Evolutionary conservation across 176 grass and related monocot species (phyloP), one percentile per base, ranked within the genome.

Genomic region (Carex scoparia): DNA sequence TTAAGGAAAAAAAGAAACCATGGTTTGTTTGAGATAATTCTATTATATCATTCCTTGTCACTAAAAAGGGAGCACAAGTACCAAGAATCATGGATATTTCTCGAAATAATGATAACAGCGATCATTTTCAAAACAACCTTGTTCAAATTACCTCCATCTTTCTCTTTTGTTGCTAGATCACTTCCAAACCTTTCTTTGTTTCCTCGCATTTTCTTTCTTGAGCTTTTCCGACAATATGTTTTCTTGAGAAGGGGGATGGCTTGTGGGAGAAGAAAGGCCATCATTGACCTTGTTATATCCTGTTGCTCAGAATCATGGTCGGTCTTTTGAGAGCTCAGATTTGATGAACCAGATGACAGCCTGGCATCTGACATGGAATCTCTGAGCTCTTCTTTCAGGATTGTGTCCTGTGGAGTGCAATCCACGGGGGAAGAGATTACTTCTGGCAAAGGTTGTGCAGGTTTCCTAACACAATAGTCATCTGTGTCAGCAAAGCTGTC

Each of bases 221-320:
- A 57, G 37, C 88, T 97, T 69, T 65, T 92, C 83, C 54, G 87
- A 79, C 62, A 71, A 80, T 91, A 87, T 80, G 84, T 94, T 85
- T 91, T 92, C 76, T 90, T 87, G 62, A 94, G 86, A 91, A 98
- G 88, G 14, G 92, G 90, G 62, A 94, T 85, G 42, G 95, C 95
- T 91, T 94, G 86, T 56, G 92, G 95, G 87, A 94, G 92, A 84
- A 94, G 92, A 94, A 89, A 90, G 68, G 86, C 66, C 89, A 98
- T 86, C 91, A 94, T 98, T 88, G 89, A 94, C 51, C 80, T 89
- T 64, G 89, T 87, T 85, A 94, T 79, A 79, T 98, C 95, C 65
- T 86, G 87, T 79, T 87, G 88, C 62, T 86, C 79, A 67, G 86
- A 80, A 81, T 90, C 90, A 13, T 91, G 80, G 85, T 91, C 89